Base-by-base conservation (phyloP, 768 basidiomycete genomes). In the Leccinum incarnatum region DNA sequence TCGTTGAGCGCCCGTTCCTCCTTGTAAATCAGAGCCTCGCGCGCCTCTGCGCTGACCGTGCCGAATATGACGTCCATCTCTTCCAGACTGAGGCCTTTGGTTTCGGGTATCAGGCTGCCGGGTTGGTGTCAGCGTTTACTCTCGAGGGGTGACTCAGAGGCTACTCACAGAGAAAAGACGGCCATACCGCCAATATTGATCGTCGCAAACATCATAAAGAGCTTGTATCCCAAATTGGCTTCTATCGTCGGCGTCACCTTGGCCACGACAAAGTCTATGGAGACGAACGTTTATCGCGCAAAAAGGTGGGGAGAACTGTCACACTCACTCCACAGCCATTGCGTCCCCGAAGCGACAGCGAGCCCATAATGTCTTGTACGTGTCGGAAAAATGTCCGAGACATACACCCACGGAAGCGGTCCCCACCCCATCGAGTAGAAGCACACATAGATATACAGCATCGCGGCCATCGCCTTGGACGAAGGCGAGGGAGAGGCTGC, bases 341-440 rank as follows among this genome's bases (percentile, higher is more conserved):
- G 93, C 3, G 89, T 84, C 15, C 85, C 84, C 57, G 87, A 87
- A 0, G 87, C 93, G 5, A 84, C 73, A 0, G 89, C 81, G 21
- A 94, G 75, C 37, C 93, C 93, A 65, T 88, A 92, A 65, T 91
- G 88, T 57, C 92, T 78, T 15, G 91, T 92, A 46, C 91, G 77
- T 14, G 89, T 94, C 7, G 89, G 88, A 81, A 94, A 94, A 64
- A 95, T 92, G 69, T 95, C 93, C 5, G 89, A 78, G 46, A 87
- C 88, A 63, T 87, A 88, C 21, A 89, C 82, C 77, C 74, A 81
- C 15, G 81, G 88, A 12, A 79, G 71, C n/a, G 84, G 85, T 19
- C 91, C 92, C 86, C 89, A 91, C 40, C 89, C 90, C 83, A 93
- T 88, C 4, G 87, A 89, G 72, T 93, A 94, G 73, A 93, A 93